phyloP scores from a whole-genome alignment of 208 protist genomes.

The Trypanosoma avium region DNA sequence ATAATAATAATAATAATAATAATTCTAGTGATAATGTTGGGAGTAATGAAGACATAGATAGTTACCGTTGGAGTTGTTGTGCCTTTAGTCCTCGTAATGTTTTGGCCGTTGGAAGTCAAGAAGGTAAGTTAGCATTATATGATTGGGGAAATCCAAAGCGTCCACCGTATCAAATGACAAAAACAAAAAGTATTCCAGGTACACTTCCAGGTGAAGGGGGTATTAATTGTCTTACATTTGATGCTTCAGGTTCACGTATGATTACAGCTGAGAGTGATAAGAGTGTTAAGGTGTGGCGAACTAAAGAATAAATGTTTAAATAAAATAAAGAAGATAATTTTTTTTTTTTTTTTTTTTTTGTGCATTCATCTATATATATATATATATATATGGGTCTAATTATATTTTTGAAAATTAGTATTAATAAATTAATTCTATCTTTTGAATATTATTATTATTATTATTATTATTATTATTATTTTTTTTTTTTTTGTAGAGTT shows the following conservation, averaged over 20 bases:
- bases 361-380: neutral
- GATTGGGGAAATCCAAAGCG: conserved; percentile 95
- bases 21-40: no score
- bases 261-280: conserved; percentile 99
- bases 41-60: conserved; percentile 32
- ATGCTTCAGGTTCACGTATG: conserved; percentile 96
- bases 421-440: neutral
- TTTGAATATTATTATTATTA: neutral
- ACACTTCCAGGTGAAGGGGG: conserved; percentile 89
- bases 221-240: conserved; percentile 92
- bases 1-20: no score
- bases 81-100: conserved; percentile 87
- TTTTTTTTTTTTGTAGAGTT: conserved; percentile 1
- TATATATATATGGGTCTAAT: neutral
- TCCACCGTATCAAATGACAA: conserved; percentile 68
- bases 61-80: conserved; percentile 85
- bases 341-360: no score
- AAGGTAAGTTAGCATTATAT: conserved; percentile 94
- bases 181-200: conserved; percentile 79
- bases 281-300: conserved; percentile 94
- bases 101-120: conserved; percentile 94
- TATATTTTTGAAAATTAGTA: neutral
- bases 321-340: neutral
- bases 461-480: neutral
- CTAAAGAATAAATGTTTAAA: conserved; percentile 38